Conservation (phyloP, 305 asterid genomes). For the Euphrasia arctica region DNA sequence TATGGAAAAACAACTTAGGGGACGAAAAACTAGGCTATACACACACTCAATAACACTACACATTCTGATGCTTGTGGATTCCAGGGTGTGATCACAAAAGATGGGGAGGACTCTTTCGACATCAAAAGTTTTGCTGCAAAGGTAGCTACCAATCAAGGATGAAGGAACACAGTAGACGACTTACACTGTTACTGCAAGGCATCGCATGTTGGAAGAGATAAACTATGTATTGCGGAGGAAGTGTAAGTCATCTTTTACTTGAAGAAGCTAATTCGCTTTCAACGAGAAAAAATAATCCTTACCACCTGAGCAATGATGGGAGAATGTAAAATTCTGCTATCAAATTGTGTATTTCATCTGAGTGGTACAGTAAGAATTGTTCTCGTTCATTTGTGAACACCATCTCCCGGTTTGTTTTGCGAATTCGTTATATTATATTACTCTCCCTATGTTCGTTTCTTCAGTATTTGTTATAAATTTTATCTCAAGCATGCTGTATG, state of each 20-base stretch:
- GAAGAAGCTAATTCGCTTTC: neutral
- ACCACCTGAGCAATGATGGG: neutral
- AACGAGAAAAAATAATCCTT: too few relatives aligned
- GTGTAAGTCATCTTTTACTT: slow-evolving; percentile 24
- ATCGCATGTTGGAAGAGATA: neutral
- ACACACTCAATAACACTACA: neutral
- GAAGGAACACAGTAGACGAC: neutral
- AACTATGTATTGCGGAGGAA: slow-evolving; percentile 8
- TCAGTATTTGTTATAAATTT: too few relatives aligned
- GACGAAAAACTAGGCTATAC: neutral
- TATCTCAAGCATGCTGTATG: too few relatives aligned
- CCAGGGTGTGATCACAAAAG: slow-evolving; percentile 83
- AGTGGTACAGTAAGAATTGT: neutral
- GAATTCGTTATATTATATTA: too few relatives aligned
- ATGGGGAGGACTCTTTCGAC: slow-evolving; percentile 55
- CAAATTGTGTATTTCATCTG: neutral
- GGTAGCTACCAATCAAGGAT: slow-evolving; percentile 34
- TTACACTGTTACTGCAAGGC: neutral
- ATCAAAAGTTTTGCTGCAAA: slow-evolving; percentile 47
- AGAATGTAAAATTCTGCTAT: neutral
- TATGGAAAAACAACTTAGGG: neutral
- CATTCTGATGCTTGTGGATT: slow-evolving; percentile 17
- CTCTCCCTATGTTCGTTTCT: too few relatives aligned
- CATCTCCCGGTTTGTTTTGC: neutral
- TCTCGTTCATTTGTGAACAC: neutral